phyloP scores from a whole-genome alignment of 2,329 filamentous ascomycete species.

The Apiospora aurea region DNA sequence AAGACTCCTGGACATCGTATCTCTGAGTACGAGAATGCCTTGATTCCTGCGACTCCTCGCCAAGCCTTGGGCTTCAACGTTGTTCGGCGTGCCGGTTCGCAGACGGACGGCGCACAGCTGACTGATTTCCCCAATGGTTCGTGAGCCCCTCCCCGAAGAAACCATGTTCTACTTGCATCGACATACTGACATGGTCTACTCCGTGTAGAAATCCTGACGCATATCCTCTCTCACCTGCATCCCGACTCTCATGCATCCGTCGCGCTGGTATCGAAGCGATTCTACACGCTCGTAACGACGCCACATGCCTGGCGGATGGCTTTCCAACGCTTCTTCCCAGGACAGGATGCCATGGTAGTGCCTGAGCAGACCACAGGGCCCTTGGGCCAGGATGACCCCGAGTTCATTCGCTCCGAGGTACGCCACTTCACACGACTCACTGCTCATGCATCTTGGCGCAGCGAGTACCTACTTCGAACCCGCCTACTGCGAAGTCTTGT shows the following conservation, averaged over 20 bases:
- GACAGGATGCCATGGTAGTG: conserved; percentile 63
- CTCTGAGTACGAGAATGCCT: conserved; percentile 67
- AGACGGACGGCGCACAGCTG: conserved; percentile 52
- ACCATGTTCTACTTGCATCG: conserved; percentile 27
- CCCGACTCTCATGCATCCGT: conserved; percentile 84
- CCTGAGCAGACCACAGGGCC: conserved; percentile 44
- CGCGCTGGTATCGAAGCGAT: conserved; percentile 85
- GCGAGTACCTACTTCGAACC: conserved; percentile 91
- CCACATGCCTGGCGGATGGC: conserved; percentile 94
- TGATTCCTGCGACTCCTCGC: conserved; percentile 54
- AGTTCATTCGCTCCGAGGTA: conserved; percentile 71
- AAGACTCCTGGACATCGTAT: conserved; percentile 59
- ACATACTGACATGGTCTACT: conserved; percentile 26
- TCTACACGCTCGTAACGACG: conserved; percentile 86
- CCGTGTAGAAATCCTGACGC: conserved; percentile 82
- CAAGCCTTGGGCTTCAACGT: conserved; percentile 63
- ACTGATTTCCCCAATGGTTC: conserved; percentile 82
- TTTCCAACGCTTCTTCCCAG: conserved; percentile 89
- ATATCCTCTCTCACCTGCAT: conserved; percentile 88
- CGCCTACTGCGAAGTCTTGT: conserved; percentile 81
- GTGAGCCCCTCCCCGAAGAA: conserved; percentile 34
- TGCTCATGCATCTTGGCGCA: conserved; percentile 88
- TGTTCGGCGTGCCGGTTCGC: conserved; percentile 53
- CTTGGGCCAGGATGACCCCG: conserved; percentile 55
- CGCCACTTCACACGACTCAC: conserved; percentile 86